Conservation (phyloP, 257 asterid genomes). For the Sherardia arvensis region DNA sequence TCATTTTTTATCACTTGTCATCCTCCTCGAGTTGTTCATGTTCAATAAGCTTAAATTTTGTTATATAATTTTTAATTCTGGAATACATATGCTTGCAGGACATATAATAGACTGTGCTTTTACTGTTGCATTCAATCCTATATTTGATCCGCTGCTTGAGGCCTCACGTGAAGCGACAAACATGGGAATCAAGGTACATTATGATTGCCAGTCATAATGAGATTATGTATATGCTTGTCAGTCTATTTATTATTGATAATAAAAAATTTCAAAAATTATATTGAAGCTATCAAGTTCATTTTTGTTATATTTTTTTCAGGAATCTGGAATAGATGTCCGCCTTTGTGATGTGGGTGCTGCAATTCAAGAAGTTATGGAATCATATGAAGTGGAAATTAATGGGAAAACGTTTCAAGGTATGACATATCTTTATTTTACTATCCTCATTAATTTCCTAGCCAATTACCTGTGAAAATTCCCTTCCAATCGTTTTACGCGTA, state of each 20-base stretch:
- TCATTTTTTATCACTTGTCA: background rate
- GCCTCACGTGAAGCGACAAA: conserved; percentile 97
- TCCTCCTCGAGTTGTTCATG: background rate
- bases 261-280: background rate
- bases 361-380: conserved; percentile 98
- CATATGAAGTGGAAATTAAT: conserved; percentile 94
- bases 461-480: background rate
- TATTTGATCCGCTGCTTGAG: conserved; percentile 88
- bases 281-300: background rate
- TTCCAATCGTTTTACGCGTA: background rate
- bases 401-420: conserved; percentile 91
- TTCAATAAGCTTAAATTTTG: background rate
- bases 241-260: background rate
- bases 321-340: conserved; percentile 96
- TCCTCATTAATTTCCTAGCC: background rate
- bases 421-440: background rate
- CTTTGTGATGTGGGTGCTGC: conserved; percentile 95
- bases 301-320: conserved; percentile 33
- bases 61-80: background rate
- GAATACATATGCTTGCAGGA: conserved; percentile 37
- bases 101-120: conserved; percentile 94
- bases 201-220: conserved; percentile 7
- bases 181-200: conserved; percentile 90
- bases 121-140: conserved; percentile 94
- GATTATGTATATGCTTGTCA: background rate